Conservation (phyloP, 306 rosid species). For the Dryas alaskensis region DNA sequence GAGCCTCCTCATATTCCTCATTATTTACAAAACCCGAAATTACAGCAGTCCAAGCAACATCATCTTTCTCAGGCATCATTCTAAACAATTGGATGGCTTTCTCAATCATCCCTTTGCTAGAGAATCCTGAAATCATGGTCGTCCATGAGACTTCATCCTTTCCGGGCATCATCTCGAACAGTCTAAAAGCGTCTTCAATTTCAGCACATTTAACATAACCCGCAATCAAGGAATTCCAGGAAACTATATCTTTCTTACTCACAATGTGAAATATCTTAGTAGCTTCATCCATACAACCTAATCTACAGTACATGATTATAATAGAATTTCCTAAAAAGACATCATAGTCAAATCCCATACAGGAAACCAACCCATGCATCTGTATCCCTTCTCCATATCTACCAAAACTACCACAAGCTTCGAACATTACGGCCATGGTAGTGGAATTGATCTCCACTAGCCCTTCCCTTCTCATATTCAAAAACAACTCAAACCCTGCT, state of each 20-base stretch:
- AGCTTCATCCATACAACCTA: conserved; percentile 47
- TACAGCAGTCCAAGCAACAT: conserved; percentile 74
- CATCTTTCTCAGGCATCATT: conserved; percentile 65
- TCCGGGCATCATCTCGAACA: conserved; percentile 58
- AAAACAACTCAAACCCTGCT: conserved; percentile 61
- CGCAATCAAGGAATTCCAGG: conserved; percentile 78
- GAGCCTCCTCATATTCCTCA: conserved; percentile 55
- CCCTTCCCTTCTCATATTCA: conserved; percentile 60
- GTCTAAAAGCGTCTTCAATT: conserved; percentile 48
- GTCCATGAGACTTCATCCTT: conserved; percentile 79
- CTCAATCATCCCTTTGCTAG: conserved; percentile 45
- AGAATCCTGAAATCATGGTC: conserved; percentile 59
- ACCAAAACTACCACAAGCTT: conserved; percentile 55
- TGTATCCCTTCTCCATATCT: conserved; percentile 63
- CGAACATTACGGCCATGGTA: conserved; percentile 56
- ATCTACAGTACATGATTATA: conserved; percentile 64
- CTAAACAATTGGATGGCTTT: conserved; percentile 54
- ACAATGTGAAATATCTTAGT: conserved; percentile 42
- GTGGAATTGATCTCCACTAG: conserved; percentile 62
- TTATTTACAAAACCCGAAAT: conserved; percentile 75
- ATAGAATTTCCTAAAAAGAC: conserved; percentile 54
- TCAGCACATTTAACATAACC: conserved; percentile 56
- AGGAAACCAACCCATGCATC: conserved; percentile 55
- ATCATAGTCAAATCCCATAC: conserved; percentile 61
- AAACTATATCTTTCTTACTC: conserved; percentile 46